Evolutionary conservation across 163 green algal species (phyloP), one percentile per base, ranked within the genome.

Genomic region (Chloroidium sp.): DNA sequence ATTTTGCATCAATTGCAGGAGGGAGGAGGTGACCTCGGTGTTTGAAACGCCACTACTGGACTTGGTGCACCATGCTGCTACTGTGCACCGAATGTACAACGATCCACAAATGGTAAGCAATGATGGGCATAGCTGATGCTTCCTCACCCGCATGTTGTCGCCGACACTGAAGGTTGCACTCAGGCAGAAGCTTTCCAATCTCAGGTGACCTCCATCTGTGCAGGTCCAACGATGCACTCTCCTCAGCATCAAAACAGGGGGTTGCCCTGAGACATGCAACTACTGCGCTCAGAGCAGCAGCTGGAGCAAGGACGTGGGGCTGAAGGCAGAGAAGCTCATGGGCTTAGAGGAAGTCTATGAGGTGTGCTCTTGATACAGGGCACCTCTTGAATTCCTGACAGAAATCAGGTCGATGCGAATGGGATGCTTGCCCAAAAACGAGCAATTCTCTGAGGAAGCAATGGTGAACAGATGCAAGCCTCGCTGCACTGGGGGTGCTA

Each of bases 181-280:
- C 6, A 72, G 67, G 6, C 10, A n/a, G 67, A n/a, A n/a, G 10
- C 10, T 72, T 6, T 10, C 6, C 6, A 72, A 10, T 6, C 67
- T 76, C 6, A 76, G 10, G 13, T 36, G 6, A 14, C 12, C 69
- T 60, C 69, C 3, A 58, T n/a, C 12, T 14, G 4, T 78, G 13
- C 91, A 98, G 91, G 95, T 99, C 6, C 97, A 99, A 85, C 90
- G 94, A 69, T 99, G 96, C 90, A 99, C 96, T 10, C 89, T 99
- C 77, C 92, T 99, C 64, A 94, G 85, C 87, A 98, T 99, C 86
- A 99, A 99, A 89, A 99, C 96, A 2, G 96, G 96, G n/a, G 96
- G 97, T 72, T 99, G 96, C 89, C 95, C 97, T 8, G 97, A 99
- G 89, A 95, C 94, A 80, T 99, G 97, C 91, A 94, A 89, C 82